Evolutionary conservation across 352 stramenopile species (phyloP).

Genomic region (Phytophthora hibernalis): DNA sequence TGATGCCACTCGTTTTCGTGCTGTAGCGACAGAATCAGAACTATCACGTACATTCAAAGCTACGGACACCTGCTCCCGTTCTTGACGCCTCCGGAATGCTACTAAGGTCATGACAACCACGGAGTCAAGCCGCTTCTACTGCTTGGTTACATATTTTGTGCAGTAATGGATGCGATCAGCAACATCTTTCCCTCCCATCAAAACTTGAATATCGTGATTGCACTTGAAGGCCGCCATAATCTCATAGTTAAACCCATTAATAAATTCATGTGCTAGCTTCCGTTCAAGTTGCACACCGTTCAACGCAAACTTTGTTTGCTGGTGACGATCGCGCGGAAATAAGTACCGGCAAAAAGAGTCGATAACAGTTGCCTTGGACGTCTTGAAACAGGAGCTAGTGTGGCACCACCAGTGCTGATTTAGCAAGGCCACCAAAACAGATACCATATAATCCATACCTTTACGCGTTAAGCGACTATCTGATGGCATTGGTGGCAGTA

Average conservation of each 20-base stretch:
- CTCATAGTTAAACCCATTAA: conserved; percentile 3
- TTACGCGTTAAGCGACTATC: not conserved
- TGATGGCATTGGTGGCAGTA: not conserved
- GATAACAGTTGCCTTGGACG: conserved; percentile 2
- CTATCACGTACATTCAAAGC: not conserved
- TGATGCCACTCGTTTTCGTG: not conserved
- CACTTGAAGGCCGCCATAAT: not conserved
- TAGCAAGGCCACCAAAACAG: not conserved
- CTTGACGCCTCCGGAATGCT: not conserved
- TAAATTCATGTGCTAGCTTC: not conserved
- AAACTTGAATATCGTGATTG: not conserved
- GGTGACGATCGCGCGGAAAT: not conserved
- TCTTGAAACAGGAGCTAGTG: conserved; percentile 10
- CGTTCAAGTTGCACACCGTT: not conserved
- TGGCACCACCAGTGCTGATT: conserved; percentile 20
- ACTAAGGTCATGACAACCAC: not conserved
- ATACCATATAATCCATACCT: conserved; percentile 16
- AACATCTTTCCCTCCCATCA: not conserved
- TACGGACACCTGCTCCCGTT: not conserved
- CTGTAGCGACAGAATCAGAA: not conserved
- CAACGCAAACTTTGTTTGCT: not conserved
- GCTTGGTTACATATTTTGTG: not conserved
- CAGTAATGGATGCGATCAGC: not conserved
- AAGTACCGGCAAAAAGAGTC: conserved; percentile 2
- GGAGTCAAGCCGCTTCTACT: not conserved